These are phyloP conservation scores for Globomyces pollinis-pini DNA, from an alignment of 192 early-diverging fungal species.

Conservation along the genomic window DNA sequence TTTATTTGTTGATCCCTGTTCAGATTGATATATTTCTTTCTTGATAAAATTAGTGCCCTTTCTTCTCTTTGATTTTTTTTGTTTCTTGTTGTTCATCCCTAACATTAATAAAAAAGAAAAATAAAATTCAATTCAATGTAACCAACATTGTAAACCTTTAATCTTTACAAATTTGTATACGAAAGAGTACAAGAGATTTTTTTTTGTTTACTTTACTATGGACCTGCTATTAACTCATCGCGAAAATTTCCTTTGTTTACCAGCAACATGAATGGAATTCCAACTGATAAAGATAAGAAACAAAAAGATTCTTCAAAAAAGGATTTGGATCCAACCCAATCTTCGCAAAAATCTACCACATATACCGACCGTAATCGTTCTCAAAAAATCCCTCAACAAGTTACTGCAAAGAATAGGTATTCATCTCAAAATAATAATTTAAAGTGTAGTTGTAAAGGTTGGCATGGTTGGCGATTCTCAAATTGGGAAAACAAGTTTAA, in stretches of 20 bases:
- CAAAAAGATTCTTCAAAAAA: not conserved
- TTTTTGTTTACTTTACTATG: not conserved
- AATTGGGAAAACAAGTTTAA: constrained; percentile 92
- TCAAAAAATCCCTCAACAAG: constrained; percentile 1
- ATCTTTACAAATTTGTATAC: too few relatives aligned
- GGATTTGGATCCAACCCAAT: not conserved
- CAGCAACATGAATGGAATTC: not conserved
- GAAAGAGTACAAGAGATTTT: too few relatives aligned
- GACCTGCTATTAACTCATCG: not conserved
- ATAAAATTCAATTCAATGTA: too few relatives aligned
- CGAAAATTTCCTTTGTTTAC: not conserved
- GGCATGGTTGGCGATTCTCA: constrained; percentile 95
- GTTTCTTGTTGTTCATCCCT: too few relatives aligned
- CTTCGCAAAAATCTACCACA: too few relatives aligned
- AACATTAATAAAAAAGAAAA: too few relatives aligned
- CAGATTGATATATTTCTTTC: too few relatives aligned
- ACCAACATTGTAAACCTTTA: too few relatives aligned
- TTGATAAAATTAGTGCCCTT: too few relatives aligned
- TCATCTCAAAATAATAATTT: not conserved
- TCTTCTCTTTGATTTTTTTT: too few relatives aligned
- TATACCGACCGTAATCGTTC: not conserved
- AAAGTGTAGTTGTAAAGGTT: constrained; percentile 81
- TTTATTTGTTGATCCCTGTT: too few relatives aligned
- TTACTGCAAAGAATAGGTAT: not conserved
- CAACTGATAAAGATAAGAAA: not conserved